A percentile compares a stretch with the other conserved stretches of the same genome.
phyloP scores from a whole-genome alignment of 495 filamentous ascomycete species.

The Jackrogersella minutella region DNA sequence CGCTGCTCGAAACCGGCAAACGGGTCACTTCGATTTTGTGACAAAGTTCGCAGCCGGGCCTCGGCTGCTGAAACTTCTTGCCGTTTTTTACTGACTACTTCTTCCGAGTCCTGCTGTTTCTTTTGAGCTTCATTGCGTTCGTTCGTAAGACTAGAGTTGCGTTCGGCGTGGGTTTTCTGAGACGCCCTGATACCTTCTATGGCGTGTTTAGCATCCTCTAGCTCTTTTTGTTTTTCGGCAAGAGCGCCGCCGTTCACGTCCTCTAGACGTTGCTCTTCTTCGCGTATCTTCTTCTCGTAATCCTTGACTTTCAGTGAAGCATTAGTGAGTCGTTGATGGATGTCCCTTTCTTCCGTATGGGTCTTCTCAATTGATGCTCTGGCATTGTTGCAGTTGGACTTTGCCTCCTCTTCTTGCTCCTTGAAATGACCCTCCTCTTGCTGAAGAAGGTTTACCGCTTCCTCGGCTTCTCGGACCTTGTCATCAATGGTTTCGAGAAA shows the following conservation, averaged over 20 bases:
- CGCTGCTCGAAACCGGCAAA: constrained; percentile 64
- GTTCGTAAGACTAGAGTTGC: constrained; percentile 22
- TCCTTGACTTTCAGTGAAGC: constrained; percentile 48
- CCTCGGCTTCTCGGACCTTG: constrained; percentile 39
- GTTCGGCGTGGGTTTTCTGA: constrained; percentile 47
- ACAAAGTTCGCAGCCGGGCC: constrained; percentile 45
- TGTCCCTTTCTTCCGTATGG: constrained; percentile 58
- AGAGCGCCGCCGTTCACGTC: constrained; percentile 61
- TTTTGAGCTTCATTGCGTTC: constrained; percentile 45
- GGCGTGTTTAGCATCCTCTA: constrained; percentile 59
- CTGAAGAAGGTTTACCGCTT: constrained; percentile 30
- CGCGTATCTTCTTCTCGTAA: constrained; percentile 49
- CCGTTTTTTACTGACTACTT: constrained; percentile 51
- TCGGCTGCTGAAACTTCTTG: constrained; percentile 60
- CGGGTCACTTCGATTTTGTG: constrained; percentile 42
- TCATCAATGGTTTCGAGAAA: constrained; percentile 42
- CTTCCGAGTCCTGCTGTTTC: constrained; percentile 46
- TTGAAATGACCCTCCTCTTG: constrained; percentile 52
- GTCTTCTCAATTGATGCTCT: constrained; percentile 42
- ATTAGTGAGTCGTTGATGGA: constrained; percentile 49
- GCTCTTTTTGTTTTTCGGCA: constrained; percentile 47
- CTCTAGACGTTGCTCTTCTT: constrained; percentile 57
- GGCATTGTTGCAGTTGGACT: constrained; percentile 46
- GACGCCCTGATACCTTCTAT: constrained; percentile 53
- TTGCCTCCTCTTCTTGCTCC: constrained; percentile 47